These are phyloP conservation scores for Pseudodiploospora longispora DNA, from an alignment of 2,329 filamentous ascomycete species.

Conservation along the genomic window DNA sequence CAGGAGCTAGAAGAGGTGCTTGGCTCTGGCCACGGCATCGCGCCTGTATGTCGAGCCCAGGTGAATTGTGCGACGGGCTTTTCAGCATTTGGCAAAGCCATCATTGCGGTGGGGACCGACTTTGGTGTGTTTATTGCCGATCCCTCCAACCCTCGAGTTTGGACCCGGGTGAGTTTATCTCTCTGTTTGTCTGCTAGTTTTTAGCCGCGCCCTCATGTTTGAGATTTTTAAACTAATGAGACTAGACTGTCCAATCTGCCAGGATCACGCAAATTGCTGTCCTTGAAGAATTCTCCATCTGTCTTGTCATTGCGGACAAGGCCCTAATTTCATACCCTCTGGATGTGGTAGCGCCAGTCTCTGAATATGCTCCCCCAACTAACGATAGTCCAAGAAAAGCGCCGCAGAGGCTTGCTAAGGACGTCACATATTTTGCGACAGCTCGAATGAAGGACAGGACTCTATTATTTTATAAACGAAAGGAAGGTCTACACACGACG, in stretches of 20 bases:
- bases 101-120: constrained; percentile 92
- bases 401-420: constrained; percentile 86
- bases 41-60: constrained; percentile 71
- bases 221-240: background rate
- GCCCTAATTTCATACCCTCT: constrained; percentile 88
- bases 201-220: background rate
- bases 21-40: constrained; percentile 60
- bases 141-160: constrained; percentile 80
- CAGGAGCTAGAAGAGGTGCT: constrained; percentile 77
- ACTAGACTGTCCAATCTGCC: constrained; percentile 63
- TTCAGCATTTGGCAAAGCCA: constrained; percentile 70
- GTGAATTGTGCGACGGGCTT: constrained; percentile 95
- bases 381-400: constrained; percentile 72
- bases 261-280: constrained; percentile 90
- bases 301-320: constrained; percentile 85
- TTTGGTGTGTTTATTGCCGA: constrained; percentile 89
- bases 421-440: constrained; percentile 94
- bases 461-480: constrained; percentile 94
- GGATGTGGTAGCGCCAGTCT: constrained; percentile 66
- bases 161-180: constrained; percentile 64
- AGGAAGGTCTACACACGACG: constrained; percentile 82
- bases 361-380: constrained; percentile 50
- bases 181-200: background rate
- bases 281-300: constrained; percentile 90
- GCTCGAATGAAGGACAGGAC: constrained; percentile 96